phyloP scores from a whole-genome alignment of 1,284 basidiomycete genomes.

The Leccinum pachyderme region DNA sequence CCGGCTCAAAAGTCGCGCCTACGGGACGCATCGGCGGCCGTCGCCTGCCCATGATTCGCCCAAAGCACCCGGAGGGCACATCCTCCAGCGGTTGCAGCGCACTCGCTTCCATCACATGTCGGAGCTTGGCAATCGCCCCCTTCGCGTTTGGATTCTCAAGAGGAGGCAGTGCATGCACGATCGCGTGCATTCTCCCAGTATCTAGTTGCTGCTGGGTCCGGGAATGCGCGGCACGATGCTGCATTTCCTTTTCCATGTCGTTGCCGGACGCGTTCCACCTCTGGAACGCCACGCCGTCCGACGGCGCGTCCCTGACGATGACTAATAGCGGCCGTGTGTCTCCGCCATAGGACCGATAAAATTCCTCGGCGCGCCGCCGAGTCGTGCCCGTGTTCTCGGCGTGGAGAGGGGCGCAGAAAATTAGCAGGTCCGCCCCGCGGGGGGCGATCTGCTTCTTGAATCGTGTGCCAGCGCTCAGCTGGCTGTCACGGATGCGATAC shows the following conservation, averaged over 20 bases:
- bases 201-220: not conserved
- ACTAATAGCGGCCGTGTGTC: conserved; percentile 28
- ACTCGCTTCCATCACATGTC: conserved; percentile 21
- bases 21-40: conserved; percentile 5
- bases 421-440: conserved; percentile 28
- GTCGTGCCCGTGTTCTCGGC: not conserved
- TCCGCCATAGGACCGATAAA: conserved; percentile 26
- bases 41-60: conserved; percentile 13
- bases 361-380: conserved; percentile 17
- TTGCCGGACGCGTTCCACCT: conserved; percentile 20
- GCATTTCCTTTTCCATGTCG: not conserved
- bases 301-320: conserved; percentile 24
- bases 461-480: conserved; percentile 19
- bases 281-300: conserved; percentile 18
- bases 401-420: conserved; percentile 23
- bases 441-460: conserved; percentile 26
- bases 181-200: conserved; percentile 14
- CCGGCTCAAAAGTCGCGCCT: conserved; percentile 7
- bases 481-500: conserved; percentile 22
- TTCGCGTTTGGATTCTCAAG: not conserved
- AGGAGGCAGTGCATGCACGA: conserved; percentile 25
- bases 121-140: conserved; percentile 10
- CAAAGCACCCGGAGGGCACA: conserved; percentile 20
- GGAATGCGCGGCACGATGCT: too few relatives aligned
- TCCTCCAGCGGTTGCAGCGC: conserved; percentile 25